These are phyloP conservation scores for Vitis hybrid DNA, from an alignment of 177 flowering plant species.

Conservation along the genomic window DNA sequence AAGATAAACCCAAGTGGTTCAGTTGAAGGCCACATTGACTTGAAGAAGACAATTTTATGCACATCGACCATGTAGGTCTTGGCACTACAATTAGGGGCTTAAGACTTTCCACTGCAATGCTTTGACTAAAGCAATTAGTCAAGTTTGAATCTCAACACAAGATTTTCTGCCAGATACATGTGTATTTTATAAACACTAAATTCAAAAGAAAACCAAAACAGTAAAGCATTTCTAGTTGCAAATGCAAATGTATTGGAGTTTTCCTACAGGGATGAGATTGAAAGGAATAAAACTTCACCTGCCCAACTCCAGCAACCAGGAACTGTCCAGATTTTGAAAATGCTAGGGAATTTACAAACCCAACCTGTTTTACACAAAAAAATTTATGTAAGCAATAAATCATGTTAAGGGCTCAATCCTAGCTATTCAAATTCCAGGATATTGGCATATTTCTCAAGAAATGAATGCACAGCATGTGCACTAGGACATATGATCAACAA, in stretches of 20 bases:
- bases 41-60: too few relatives aligned
- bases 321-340: constrained; percentile 90
- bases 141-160: too few relatives aligned
- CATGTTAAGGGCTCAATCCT: background rate
- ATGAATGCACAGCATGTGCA: background rate
- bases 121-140: too few relatives aligned
- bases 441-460: background rate
- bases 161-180: too few relatives aligned
- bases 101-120: too few relatives aligned
- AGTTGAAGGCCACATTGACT: too few relatives aligned
- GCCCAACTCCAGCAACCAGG: constrained; percentile 87
- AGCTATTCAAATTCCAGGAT: background rate
- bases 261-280: background rate
- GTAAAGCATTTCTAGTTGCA: background rate
- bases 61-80: too few relatives aligned
- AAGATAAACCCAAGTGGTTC: too few relatives aligned
- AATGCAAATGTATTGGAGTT: too few relatives aligned
- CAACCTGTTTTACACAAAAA: constrained; percentile 44
- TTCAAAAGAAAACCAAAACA: background rate
- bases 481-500: background rate
- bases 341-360: constrained; percentile 87
- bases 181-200: too few relatives aligned
- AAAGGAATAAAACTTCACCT: constrained; percentile 42
- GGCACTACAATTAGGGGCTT: too few relatives aligned
- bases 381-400: constrained; percentile 1